A percentile compares a stretch with the other conserved stretches of the same genome.
Conservation (phyloP, 768 basidiomycete species). For the Tephrocybe sp. region DNA sequence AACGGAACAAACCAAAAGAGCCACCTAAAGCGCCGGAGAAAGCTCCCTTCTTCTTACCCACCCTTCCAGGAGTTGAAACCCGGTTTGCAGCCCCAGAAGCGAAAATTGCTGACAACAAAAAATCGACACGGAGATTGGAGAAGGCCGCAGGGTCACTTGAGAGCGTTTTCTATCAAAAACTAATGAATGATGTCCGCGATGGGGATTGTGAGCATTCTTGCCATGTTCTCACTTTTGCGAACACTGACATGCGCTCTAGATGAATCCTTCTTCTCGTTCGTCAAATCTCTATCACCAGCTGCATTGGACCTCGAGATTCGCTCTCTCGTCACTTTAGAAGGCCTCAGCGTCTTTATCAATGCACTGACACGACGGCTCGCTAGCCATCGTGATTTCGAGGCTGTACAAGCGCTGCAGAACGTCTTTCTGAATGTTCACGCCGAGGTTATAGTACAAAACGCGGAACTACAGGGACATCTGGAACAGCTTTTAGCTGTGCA, state of each 20-base stretch:
- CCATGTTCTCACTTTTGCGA: neutral
- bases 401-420: conserved; percentile 82
- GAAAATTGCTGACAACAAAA: conserved; percentile 35
- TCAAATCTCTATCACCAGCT: conserved; percentile 86
- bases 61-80: conserved; percentile 81
- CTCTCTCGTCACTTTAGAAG: conserved; percentile 62
- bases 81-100: conserved; percentile 63
- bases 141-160: conserved; percentile 48
- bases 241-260: conserved; percentile 38
- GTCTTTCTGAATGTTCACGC: conserved; percentile 86
- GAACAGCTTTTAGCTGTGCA: conserved; percentile 64
- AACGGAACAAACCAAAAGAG: conserved; percentile 96
- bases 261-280: conserved; percentile 78
- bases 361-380: conserved; percentile 70
- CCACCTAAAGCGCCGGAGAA: conserved; percentile 93
- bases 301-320: conserved; percentile 90
- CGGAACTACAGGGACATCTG: conserved; percentile 58
- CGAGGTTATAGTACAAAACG: conserved; percentile 71
- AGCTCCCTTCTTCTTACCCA: conserved; percentile 97
- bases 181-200: conserved; percentile 51
- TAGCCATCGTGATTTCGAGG: conserved; percentile 91
- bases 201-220: conserved; percentile 63
- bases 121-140: conserved; percentile 50
- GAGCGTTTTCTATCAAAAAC: conserved; percentile 69
- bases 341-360: conserved; percentile 65